Conservation (phyloP, 2,329 filamentous ascomycete genomes). For the Xylaria sp. region DNA sequence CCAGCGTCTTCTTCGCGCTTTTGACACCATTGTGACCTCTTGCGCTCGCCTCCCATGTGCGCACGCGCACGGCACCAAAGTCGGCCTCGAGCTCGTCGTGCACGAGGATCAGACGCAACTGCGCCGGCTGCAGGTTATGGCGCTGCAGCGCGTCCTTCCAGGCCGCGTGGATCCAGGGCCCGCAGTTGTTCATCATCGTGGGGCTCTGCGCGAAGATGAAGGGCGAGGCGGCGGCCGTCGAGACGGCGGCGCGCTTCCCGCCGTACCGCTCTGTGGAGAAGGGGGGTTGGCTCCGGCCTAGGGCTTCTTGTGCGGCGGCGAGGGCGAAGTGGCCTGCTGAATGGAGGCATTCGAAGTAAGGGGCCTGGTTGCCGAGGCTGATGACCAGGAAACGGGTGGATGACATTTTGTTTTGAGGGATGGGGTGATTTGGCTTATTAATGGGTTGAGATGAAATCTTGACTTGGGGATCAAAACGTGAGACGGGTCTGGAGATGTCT, state of each 20-base stretch:
- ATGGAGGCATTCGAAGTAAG: constrained; percentile 75
- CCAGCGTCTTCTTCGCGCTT: constrained; percentile 53
- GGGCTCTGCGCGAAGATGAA: constrained; percentile 70
- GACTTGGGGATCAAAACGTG: not conserved
- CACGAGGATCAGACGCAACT: constrained; percentile 62
- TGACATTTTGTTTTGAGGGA: not conserved
- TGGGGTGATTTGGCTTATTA: not conserved
- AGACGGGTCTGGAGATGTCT: too few relatives aligned
- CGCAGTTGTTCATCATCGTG: constrained; percentile 79
- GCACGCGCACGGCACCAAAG: constrained; percentile 61
- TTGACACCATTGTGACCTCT: constrained; percentile 72
- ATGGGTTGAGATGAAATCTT: not conserved
- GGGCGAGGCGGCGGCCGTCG: constrained; percentile 37
- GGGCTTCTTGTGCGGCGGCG: constrained; percentile 48
- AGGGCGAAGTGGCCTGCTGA: constrained; percentile 80
- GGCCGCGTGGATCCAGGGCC: constrained; percentile 60
- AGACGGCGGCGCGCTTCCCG: constrained; percentile 47
- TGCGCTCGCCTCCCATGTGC: constrained; percentile 57
- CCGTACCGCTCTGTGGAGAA: constrained; percentile 45
- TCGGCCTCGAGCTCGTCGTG: constrained; percentile 82
- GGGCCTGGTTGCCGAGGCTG: constrained; percentile 78
- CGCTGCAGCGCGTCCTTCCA: constrained; percentile 54
- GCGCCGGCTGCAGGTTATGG: constrained; percentile 25
- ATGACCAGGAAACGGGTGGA: constrained; percentile 65
- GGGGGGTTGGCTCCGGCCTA: constrained; percentile 42